These are phyloP conservation scores for Suillus subalutaceus DNA, from an alignment of 768 basidiomycete species.

Conservation along the genomic window DNA sequence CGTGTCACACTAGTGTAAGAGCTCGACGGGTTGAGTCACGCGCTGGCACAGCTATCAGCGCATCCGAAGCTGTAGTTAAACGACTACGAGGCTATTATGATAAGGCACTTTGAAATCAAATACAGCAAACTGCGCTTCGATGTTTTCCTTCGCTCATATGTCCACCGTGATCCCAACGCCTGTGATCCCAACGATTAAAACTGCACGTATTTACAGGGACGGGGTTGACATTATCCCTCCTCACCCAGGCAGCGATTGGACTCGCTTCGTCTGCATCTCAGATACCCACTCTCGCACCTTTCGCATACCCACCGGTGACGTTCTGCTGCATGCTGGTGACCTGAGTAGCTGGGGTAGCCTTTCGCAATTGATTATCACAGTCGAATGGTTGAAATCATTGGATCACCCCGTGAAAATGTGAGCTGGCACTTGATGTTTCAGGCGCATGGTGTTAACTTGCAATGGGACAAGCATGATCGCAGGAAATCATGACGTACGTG, in stretches of 20 bases:
- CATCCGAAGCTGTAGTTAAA: neutral
- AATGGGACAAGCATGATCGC: constrained; percentile 54
- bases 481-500: constrained; percentile 68
- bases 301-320: constrained; percentile 61
- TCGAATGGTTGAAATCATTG: constrained; percentile 59
- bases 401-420: constrained; percentile 67
- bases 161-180: neutral
- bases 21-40: too few relatives aligned
- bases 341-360: constrained; percentile 54
- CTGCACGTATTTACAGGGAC: neutral
- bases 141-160: neutral
- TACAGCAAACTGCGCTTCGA: neutral
- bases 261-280: constrained; percentile 39
- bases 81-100: neutral
- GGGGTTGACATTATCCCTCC: constrained; percentile 22
- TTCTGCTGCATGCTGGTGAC: constrained; percentile 69
- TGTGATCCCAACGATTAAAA: neutral
- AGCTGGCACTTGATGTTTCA: constrained; percentile 15
- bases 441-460: neutral
- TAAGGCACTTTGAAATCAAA: neutral
- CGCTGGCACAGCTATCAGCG: neutral
- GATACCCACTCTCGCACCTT: constrained; percentile 41
- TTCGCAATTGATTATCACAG: constrained; percentile 48
- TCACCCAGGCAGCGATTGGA: constrained; percentile 37
- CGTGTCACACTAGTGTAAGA: too few relatives aligned